Evolutionary conservation across 2,329 filamentous ascomycete genomes (phyloP).

Genomic region (Immersiporthe knoxdaviesiana): DNA sequence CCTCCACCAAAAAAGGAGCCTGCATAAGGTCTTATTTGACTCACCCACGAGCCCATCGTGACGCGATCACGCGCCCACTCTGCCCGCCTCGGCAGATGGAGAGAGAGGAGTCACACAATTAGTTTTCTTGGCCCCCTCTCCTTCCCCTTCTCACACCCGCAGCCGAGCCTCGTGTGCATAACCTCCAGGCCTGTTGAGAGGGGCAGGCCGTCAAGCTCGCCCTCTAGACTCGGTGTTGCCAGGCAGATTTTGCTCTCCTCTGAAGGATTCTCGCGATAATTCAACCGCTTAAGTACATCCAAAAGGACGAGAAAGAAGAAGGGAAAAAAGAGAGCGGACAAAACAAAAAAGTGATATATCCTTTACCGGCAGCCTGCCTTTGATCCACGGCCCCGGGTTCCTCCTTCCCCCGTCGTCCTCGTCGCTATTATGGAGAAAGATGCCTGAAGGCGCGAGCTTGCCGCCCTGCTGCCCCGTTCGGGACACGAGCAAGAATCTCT

Average conservation of each 20-base stretch:
- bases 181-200: too few species aligned
- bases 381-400: background rate
- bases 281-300: background rate
- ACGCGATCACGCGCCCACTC: background rate
- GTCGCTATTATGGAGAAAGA: background rate
- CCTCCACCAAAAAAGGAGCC: background rate
- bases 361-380: background rate
- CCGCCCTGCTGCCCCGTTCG: background rate
- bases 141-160: too few species aligned
- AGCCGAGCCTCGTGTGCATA: too few species aligned
- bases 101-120: background rate
- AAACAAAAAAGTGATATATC: background rate
- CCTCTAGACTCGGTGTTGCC: background rate
- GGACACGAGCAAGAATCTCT: background rate
- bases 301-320: background rate
- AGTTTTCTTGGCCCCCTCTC: too few species aligned
- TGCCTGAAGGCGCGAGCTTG: background rate
- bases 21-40: background rate
- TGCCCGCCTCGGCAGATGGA: background rate
- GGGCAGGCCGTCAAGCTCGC: background rate
- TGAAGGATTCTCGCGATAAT: background rate
- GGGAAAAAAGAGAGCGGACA: too few species aligned
- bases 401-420: background rate
- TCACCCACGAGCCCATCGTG: background rate
- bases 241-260: background rate